A percentile compares a stretch with the other conserved stretches of the same genome.
phyloP scores from a whole-genome alignment of 1,284 basidiomycete species.

The Fomitiporia mediterranea region DNA sequence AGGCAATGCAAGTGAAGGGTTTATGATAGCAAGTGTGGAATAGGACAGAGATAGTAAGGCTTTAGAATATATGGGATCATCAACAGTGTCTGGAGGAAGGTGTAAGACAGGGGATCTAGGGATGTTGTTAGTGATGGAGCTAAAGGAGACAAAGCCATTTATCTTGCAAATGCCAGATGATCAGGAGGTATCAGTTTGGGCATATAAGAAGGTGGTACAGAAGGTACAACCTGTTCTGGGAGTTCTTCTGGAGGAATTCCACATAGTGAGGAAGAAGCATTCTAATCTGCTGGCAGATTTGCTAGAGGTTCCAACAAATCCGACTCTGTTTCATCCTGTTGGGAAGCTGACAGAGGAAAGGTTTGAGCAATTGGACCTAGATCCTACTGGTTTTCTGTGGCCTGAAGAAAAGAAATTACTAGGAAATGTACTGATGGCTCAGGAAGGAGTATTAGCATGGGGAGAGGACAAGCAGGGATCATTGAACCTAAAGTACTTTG shows the following conservation, averaged over 20 bases:
- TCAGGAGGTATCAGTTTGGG: not conserved
- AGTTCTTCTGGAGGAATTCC: slow-evolving; percentile 24
- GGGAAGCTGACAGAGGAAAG: slow-evolving; percentile 22
- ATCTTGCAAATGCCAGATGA: not conserved
- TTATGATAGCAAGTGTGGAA: too few relatives aligned
- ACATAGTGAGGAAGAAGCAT: slow-evolving; percentile 20
- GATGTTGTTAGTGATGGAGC: too few relatives aligned
- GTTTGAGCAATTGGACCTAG: slow-evolving; percentile 24
- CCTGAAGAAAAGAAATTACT: slow-evolving; percentile 32
- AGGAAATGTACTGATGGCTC: slow-evolving; percentile 27
- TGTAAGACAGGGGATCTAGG: too few relatives aligned
- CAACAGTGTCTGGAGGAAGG: too few relatives aligned
- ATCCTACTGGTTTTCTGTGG: slow-evolving; percentile 26
- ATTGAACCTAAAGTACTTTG: slow-evolving; percentile 34
- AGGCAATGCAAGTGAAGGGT: too few relatives aligned
- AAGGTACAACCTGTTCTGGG: slow-evolving; percentile 27
- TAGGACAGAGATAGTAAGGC: too few relatives aligned
- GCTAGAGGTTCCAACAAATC: slow-evolving; percentile 17
- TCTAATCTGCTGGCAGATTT: slow-evolving; percentile 22
- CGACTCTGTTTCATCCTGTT: slow-evolving; percentile 22
- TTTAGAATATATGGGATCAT: too few relatives aligned
- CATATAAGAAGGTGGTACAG: slow-evolving; percentile 26
- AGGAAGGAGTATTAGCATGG: slow-evolving; percentile 31
- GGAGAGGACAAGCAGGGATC: slow-evolving; percentile 32
- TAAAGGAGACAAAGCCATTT: too few relatives aligned